These are phyloP conservation scores for Austropuccinia psidii DNA, from an alignment of 1,284 basidiomycete species.

Conservation along the genomic window DNA sequence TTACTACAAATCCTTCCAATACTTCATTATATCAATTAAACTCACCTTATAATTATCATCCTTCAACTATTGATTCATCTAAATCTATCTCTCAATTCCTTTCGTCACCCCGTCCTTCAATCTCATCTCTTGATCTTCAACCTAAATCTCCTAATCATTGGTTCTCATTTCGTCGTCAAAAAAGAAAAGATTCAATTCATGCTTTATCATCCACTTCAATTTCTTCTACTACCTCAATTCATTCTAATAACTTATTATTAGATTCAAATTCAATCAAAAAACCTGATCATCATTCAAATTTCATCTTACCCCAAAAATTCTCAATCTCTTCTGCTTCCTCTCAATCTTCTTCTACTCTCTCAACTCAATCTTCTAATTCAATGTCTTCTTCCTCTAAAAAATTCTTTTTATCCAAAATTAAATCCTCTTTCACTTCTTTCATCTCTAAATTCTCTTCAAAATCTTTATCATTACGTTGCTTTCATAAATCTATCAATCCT, in stretches of 20 bases:
- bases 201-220: slow-evolving; percentile 25
- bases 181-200: slow-evolving; percentile 33
- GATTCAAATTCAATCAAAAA: slow-evolving; percentile 8
- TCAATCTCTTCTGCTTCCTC: background rate
- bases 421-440: slow-evolving; percentile 25
- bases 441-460: slow-evolving; percentile 36
- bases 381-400: no score
- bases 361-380: no score
- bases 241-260: background rate
- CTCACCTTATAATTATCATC: background rate
- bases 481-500: slow-evolving; percentile 61
- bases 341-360: background rate
- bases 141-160: slow-evolving; percentile 1
- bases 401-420: no score
- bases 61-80: background rate
- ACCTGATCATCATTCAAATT: background rate
- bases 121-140: background rate
- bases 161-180: slow-evolving; percentile 30
- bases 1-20: background rate
- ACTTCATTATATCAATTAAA: background rate
- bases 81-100: background rate
- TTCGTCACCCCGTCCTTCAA: background rate
- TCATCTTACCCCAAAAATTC: background rate
- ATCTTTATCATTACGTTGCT: slow-evolving; percentile 51
- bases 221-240: slow-evolving; percentile 24